These are phyloP conservation scores for Trypanosoma lewisi DNA, from an alignment of 208 protist species.

Conservation along the genomic window DNA sequence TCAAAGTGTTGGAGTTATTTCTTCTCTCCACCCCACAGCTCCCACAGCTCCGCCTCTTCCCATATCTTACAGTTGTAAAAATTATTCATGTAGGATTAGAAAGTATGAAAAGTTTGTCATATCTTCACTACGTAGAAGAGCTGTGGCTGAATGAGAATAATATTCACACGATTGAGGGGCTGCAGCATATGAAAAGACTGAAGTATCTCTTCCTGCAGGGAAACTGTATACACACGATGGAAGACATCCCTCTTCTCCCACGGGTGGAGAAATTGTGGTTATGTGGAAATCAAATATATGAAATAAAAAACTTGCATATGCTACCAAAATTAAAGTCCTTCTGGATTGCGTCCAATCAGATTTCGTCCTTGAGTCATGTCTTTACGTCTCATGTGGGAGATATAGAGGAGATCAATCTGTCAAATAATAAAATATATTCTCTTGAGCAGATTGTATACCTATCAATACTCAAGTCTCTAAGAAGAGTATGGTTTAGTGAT, in stretches of 20 bases:
- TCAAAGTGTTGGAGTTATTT: conserved; percentile 83
- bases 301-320: conserved; percentile 44
- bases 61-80: conserved; percentile 71
- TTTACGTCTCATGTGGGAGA: conserved; percentile 43
- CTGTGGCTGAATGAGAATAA: conserved; percentile 91
- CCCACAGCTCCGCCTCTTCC: conserved; percentile 65
- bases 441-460: conserved; percentile 89
- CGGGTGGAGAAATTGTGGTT: conserved; percentile 80
- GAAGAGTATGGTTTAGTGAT: conserved; percentile 78
- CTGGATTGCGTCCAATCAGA: conserved; percentile 81
- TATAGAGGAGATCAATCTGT: conserved; percentile 90
- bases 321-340: conserved; percentile 68
- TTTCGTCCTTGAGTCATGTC: conserved; percentile 45
- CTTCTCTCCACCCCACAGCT: conserved; percentile 66
- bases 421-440: conserved; percentile 77
- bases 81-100: conserved; percentile 72
- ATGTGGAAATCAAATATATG: conserved; percentile 62
- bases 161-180: conserved; percentile 67
- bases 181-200: conserved; percentile 72
- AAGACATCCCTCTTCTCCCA: conserved; percentile 66
- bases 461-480: conserved; percentile 55
- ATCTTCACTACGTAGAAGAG: conserved; percentile 73
- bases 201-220: conserved; percentile 75
- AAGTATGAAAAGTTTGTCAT: conserved; percentile 65
- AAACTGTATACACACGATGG: conserved; percentile 82